Evolutionary conservation across 2,329 filamentous ascomycete species (phyloP), one percentile per base, ranked within the genome.

Genomic region (Aspergillus sp.): DNA sequence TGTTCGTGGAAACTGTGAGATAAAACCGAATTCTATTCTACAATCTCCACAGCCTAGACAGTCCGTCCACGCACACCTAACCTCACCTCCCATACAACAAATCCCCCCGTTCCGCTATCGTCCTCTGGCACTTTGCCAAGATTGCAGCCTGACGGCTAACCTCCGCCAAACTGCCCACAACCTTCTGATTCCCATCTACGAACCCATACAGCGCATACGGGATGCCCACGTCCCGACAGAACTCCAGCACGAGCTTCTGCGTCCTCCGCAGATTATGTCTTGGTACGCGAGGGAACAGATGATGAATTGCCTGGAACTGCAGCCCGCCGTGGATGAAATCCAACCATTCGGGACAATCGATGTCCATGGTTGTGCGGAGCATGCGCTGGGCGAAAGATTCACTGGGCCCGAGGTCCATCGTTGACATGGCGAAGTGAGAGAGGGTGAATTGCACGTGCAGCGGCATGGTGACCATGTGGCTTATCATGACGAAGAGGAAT

Each of bases 341-440:
- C 27, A 96, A 81, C 91, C 91, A 96, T 11, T 83, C 80, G 0
- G 92, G 90, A 71, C 92, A 96, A 70, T 94, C 91, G 13, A 96
- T 87, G 65, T 96, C 91, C 92, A 96, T 96, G 6, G 92, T 96
- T 0, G 92, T 96, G 64, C 92, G 87, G 49, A 96, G 82, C 88
- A 95, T 94, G 73, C 88, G 90, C 76, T 96, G 92, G 0, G 92
- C 86, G 74, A 96, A 96, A 0, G 90, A 94, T 73, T 96, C 92
- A 53, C 86, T 80, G 0, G 89, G 87, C 0, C 92, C 92, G 3
- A 96, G 82, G 69, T 96, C 91, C 5, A 90, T 84, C 0, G 92
- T 96, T 67, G 90, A 92, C 92, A 96, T 96, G 61, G 90, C 90
- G 75, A 95, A 96, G 74, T 96, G 92, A 1, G 90, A 94, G n/a